These are phyloP conservation scores for Penicillium sumatraense DNA, from an alignment of 2,329 filamentous ascomycete genomes.

Conservation along the genomic window DNA sequence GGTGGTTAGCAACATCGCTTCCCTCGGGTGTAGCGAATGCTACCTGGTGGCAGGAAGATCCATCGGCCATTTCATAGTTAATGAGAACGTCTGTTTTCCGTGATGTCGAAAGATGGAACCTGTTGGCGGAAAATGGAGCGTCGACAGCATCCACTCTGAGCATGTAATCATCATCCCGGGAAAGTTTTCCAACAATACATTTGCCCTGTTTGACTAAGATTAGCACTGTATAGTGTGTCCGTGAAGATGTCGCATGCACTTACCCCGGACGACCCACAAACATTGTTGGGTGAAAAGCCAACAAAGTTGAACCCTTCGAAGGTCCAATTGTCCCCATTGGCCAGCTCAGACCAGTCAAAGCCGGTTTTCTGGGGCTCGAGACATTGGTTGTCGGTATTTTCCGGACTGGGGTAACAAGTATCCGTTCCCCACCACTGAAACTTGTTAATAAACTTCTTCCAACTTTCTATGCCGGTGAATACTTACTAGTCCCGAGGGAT, in stretches of 20 bases:
- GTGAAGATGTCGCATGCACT: conserved; percentile 33
- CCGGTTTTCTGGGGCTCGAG: conserved; percentile 67
- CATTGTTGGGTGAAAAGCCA: conserved; percentile 70
- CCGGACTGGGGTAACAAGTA: conserved; percentile 66
- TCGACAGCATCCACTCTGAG: conserved; percentile 19
- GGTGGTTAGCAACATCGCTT: conserved; percentile 74
- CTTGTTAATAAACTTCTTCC: background rate
- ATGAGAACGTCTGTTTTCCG: conserved; percentile 77
- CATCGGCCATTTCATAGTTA: conserved; percentile 82
- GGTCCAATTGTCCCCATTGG: conserved; percentile 61
- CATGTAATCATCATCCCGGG: conserved; percentile 55
- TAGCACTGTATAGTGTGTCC: background rate
- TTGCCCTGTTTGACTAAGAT: conserved; percentile 51
- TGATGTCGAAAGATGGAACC: conserved; percentile 72
- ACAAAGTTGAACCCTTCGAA: conserved; percentile 75
- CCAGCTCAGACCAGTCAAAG: conserved; percentile 71
- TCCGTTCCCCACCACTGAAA: conserved; percentile 53
- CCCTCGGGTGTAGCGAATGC: conserved; percentile 68
- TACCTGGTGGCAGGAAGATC: conserved; percentile 77
- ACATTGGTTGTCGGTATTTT: conserved; percentile 78
- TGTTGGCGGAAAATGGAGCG: conserved; percentile 70
- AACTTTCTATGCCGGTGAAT: background rate
- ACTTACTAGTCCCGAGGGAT: conserved; percentile 49
- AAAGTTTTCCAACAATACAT: conserved; percentile 62
- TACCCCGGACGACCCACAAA: conserved; percentile 46